phyloP scores from a whole-genome alignment of 2,329 filamentous ascomycete species.

The Neofusicoccum umdonicola region DNA sequence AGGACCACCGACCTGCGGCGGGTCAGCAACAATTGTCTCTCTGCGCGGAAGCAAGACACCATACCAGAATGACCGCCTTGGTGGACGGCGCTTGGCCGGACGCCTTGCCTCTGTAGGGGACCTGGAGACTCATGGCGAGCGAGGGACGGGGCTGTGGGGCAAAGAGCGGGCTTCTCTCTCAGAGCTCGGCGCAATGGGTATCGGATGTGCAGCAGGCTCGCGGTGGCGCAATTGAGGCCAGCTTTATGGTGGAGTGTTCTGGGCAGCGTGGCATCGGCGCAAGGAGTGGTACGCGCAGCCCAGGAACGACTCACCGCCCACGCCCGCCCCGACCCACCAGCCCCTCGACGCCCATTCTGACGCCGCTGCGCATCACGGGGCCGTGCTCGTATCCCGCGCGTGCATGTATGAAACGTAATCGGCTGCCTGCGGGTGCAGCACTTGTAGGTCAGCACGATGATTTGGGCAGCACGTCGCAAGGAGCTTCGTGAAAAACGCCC shows the following conservation, averaged over 20 bases:
- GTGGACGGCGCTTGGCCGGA: conserved; percentile 53
- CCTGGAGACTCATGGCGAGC: conserved; percentile 18
- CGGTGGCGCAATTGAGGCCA: conserved; percentile 13
- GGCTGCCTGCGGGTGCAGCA: not conserved
- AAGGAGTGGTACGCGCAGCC: conserved; percentile 17
- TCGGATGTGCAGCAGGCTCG: not conserved
- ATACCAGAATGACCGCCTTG: conserved; percentile 92
- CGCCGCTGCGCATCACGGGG: conserved; percentile 4
- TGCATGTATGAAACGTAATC: not conserved
- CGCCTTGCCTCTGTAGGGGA: conserved; percentile 15
- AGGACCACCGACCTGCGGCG: conserved; percentile 78
- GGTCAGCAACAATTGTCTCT: conserved; percentile 26
- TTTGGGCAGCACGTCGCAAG: too few species aligned
- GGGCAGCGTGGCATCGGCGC: conserved; percentile 17
- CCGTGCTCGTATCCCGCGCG: not conserved
- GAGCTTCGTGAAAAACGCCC: too few species aligned
- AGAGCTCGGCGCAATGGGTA: not conserved
- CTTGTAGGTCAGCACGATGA: too few species aligned
- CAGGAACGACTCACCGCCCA: conserved; percentile 10
- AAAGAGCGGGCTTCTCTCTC: not conserved
- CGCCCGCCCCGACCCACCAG: not conserved
- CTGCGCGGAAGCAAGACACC: not conserved
- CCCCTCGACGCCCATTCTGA: not conserved
- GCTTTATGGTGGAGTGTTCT: conserved; percentile 13
- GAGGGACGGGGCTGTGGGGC: not conserved